Evolutionary conservation across 495 filamentous ascomycete genomes (phyloP), one percentile per base, ranked within the genome.

Genomic region (Neurospora sp.): DNA sequence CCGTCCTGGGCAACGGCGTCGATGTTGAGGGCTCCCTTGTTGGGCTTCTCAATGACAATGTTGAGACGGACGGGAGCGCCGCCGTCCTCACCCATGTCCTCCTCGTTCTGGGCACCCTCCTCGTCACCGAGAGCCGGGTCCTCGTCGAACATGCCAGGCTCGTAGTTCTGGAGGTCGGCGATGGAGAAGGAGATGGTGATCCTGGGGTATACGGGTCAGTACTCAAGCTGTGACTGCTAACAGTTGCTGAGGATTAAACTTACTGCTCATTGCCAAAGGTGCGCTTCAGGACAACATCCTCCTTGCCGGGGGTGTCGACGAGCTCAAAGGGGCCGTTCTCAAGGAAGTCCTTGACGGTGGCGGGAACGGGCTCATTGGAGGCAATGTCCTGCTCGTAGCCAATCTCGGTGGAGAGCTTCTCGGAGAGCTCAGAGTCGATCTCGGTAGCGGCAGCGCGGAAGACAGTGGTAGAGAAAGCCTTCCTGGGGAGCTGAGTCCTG

Each of bases 141-240:
- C 71, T 81, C 80, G 20, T 80, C 77, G 72, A 75, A 77, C 69
- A 75, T 70, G 65, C 81, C 78, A 71, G 89, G 83, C 71, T 91
- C 87, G 77, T 91, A 84, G 84, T 88, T 88, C 83, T 92, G 90
- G 65, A 99, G 87, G 81, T 98, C 96, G 75, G 92, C 90, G 79
- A 97, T 94, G 75, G 94, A 96, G 87, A 99, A 99, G 74, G 90
- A 90, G 74, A 98, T 88, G 72, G 90, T 90, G 85, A 99, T 97
- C 75, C 93, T 97, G 74, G n/a, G 0, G 70, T 70, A 40, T 22
- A 22, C 12, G 22, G 10, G 68, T 16, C 6, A 42, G 39, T 41
- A 38, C 37, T 38, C 37, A 8, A 38, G 37, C 37, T 38, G 37
- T 8, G 37, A 38, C 37, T 38, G 37, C 37, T 8, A 38, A 7